phyloP scores from a whole-genome alignment of 2,329 filamentous ascomycete genomes.

The Penicillium concentricum region DNA sequence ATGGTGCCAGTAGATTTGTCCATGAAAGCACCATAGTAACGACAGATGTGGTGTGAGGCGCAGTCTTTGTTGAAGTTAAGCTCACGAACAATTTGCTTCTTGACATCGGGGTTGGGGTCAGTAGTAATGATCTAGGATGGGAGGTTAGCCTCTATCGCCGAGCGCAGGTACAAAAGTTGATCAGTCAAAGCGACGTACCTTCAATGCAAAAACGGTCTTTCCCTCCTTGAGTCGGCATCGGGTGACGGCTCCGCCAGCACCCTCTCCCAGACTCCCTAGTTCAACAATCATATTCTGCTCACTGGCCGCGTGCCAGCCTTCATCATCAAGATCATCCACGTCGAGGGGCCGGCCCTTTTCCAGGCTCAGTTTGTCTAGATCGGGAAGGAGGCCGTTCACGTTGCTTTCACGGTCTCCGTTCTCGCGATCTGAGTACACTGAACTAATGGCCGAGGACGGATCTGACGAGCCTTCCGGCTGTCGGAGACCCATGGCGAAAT shows the following conservation, averaged over 20 bases:
- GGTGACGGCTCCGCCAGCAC: conserved; percentile 92
- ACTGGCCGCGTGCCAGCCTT: conserved; percentile 91
- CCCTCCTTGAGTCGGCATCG: conserved; percentile 84
- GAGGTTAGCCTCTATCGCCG: conserved; percentile 15
- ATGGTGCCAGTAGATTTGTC: conserved; percentile 96
- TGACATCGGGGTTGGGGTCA: conserved; percentile 94
- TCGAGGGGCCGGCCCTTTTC: conserved; percentile 82
- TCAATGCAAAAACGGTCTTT: conserved; percentile 92
- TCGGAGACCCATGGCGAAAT: conserved; percentile 71
- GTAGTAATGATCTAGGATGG: conserved; percentile 83
- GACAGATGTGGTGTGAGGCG: conserved; percentile 92
- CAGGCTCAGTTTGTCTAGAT: conserved; percentile 75
- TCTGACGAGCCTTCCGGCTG: conserved; percentile 69
- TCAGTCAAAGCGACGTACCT: conserved; percentile 59
- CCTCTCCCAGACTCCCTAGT: conserved; percentile 86
- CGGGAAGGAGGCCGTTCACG: conserved; percentile 70
- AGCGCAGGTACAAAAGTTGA: background rate
- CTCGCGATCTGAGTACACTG: conserved; percentile 77
- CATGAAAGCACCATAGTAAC: conserved; percentile 95
- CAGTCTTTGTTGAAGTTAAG: conserved; percentile 98
- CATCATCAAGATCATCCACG: conserved; percentile 91
- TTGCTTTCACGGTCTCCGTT: conserved; percentile 80
- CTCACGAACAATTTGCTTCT: conserved; percentile 96
- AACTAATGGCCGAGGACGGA: conserved; percentile 83
- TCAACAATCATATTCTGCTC: conserved; percentile 84